Base-by-base conservation (phyloP, 2,329 filamentous ascomycete genomes). In the Xylaria sp. region DNA sequence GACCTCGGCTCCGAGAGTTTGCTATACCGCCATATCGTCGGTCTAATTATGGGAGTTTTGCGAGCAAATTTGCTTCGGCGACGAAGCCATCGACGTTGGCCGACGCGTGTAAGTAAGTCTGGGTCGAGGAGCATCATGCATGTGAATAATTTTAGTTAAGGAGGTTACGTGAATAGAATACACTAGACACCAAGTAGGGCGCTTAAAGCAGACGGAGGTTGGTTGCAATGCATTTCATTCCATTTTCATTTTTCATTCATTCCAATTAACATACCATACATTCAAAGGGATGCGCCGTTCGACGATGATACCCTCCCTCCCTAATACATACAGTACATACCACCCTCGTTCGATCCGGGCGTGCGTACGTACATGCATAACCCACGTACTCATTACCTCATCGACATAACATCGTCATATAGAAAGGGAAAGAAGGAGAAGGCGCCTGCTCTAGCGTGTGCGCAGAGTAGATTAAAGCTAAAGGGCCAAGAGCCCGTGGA, bases 1-100 rank as follows among this genome's bases (percentile, higher is more conserved):
- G 53, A 54, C 53, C 39, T 68, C 66, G 66, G 66, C 62, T 54
- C 66, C 62, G 66, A 65, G 14, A 27, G 32, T n/a, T 47, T 39
- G 11, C 56, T 54, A 64, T 67, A 68, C 61, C 65, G 65, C 65
- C 30, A 47, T 53, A 11, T 57, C 19, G 61, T 50, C 61, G 50
- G 65, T 68, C 65, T 65, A 65, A 65, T 53, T 61, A 65, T 65
- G 45, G 61, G 61, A 56, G 51, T 19, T 19, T 17, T 4, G 30
- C 51, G 30, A 21, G 51, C 30, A 36, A 34, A 24, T 32, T 7
- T 32, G 2, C 19, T 39, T 59, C 34, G 8, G 53, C 47, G 36
- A 27, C 42, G 21, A 39, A 21, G 24, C 24, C 36, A 59, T 54
- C 21, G 21, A 39, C 19, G 36, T 55, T 47, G 39, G 30, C 24